A percentile compares a stretch with the other conserved stretches of the same genome.
Evolutionary conservation across 441 rosid species (phyloP).

Genomic region (Rhodomyrtus psidioides): DNA sequence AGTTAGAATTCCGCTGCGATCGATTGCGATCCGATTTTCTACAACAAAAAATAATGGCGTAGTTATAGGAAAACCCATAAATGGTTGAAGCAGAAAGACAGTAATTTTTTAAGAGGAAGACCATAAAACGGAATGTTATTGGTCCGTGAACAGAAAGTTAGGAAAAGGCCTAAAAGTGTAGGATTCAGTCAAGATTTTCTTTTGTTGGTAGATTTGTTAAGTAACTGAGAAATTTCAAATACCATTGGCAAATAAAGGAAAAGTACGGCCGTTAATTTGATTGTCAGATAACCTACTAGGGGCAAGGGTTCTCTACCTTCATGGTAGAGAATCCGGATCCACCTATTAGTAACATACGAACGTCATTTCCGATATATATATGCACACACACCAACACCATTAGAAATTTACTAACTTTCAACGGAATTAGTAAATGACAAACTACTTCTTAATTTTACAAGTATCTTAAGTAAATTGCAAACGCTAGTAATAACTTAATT

Average conservation of each 20-base stretch:
- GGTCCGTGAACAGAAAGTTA: not conserved
- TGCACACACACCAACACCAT: not conserved
- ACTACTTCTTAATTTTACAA: not conserved
- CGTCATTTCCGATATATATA: too few species aligned
- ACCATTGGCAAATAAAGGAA: not conserved
- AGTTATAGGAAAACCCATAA: not conserved
- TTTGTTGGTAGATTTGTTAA: too few species aligned
- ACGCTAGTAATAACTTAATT: too few species aligned
- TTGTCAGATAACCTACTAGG: not conserved
- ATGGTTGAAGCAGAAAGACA: not conserved
- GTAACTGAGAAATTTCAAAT: too few species aligned
- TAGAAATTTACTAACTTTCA: not conserved
- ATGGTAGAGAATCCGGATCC: too few species aligned
- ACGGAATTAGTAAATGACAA: not conserved
- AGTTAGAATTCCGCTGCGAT: too few species aligned
- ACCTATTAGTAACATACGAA: not conserved
- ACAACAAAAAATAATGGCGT: not conserved
- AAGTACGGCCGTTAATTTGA: not conserved
- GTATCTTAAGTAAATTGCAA: not conserved
- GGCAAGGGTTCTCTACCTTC: too few species aligned
- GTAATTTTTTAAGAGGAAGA: not conserved
- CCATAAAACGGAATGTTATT: not conserved
- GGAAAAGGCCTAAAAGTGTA: not conserved
- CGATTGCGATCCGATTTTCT: too few species aligned
- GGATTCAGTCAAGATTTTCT: too few species aligned